These are phyloP conservation scores for Lotus japonicus DNA, from an alignment of 306 rosid genomes.

Conservation along the genomic window DNA sequence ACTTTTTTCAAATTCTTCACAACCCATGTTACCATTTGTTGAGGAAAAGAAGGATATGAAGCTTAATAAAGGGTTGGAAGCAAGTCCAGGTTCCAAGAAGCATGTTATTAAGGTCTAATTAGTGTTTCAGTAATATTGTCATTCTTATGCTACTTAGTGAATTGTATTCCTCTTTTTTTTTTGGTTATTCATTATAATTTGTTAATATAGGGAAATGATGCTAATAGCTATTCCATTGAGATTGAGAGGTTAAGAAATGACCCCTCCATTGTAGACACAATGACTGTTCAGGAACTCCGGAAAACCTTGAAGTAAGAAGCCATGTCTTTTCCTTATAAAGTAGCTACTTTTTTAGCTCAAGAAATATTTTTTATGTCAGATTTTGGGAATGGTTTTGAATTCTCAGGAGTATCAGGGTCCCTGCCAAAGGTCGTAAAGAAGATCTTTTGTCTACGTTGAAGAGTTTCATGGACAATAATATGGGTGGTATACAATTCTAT, in stretches of 20 bases:
- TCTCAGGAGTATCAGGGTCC: constrained; percentile 58
- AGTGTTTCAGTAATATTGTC: neutral
- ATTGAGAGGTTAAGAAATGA: constrained; percentile 56
- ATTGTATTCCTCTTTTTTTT: too few relatives aligned
- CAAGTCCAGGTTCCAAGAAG: constrained; percentile 29
- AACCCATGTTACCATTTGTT: constrained; percentile 16
- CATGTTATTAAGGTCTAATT: constrained; percentile 37
- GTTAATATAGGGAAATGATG: constrained; percentile 38
- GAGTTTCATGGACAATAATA: constrained; percentile 49
- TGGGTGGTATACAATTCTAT: constrained; percentile 39
- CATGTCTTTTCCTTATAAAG: neutral
- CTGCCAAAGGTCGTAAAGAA: constrained; percentile 74
- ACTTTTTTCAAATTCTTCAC: constrained; percentile 34
- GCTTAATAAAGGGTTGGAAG: constrained; percentile 29
- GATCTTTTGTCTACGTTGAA: constrained; percentile 72
- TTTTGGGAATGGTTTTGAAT: constrained; percentile 29
- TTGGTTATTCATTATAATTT: constrained; percentile 18
- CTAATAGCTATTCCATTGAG: constrained; percentile 37
- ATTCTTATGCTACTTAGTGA: neutral
- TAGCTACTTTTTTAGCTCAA: neutral
- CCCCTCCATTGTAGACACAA: constrained; percentile 44
- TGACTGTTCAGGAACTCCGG: constrained; percentile 82
- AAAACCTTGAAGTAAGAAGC: constrained; percentile 52
- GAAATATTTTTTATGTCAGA: neutral
- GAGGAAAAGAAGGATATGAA: constrained; percentile 32